Conservation (phyloP, 1,284 basidiomycete genomes). For the Fomitopsis betulina region DNA sequence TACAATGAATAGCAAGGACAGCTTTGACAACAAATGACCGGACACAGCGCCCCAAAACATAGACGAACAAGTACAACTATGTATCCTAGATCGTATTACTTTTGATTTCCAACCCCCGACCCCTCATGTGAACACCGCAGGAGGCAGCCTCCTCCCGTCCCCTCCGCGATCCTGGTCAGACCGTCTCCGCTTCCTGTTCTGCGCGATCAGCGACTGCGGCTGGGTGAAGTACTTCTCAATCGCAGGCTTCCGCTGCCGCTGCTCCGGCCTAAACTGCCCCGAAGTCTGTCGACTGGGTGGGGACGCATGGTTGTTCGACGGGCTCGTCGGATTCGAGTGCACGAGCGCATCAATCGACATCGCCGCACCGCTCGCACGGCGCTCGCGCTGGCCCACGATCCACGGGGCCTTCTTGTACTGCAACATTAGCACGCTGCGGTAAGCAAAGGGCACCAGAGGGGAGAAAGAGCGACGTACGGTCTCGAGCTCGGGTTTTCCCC, state of each 20-base stretch:
- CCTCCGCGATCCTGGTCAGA: slow-evolving; percentile 25
- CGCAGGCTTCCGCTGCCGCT: slow-evolving; percentile 19
- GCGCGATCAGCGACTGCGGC: slow-evolving; percentile 26
- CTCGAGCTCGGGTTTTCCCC: slow-evolving; percentile 78
- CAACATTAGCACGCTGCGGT: slow-evolving; percentile 8
- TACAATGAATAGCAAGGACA: too few relatives aligned
- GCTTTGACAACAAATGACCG: too few relatives aligned
- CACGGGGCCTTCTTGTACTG: slow-evolving; percentile 54
- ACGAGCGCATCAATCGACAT: slow-evolving; percentile 60
- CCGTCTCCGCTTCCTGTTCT: slow-evolving; percentile 25
- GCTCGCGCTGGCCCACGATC: slow-evolving; percentile 23
- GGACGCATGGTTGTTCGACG: slow-evolving; percentile 26
- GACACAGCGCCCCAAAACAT: too few relatives aligned
- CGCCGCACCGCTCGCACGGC: slow-evolving; percentile 27
- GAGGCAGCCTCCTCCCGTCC: slow-evolving; percentile 16
- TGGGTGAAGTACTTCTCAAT: slow-evolving; percentile 41
- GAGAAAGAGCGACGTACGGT: slow-evolving; percentile 41
- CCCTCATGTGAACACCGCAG: not conserved
- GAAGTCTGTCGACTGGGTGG: slow-evolving; percentile 15
- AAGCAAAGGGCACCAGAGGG: slow-evolving; percentile 5
- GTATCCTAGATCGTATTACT: too few relatives aligned
- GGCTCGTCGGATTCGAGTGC: slow-evolving; percentile 58
- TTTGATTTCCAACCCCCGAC: too few relatives aligned
- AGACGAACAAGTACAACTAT: too few relatives aligned
- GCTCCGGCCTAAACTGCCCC: slow-evolving; percentile 16